A percentile compares a stretch with the other conserved stretches of the same genome.
Evolutionary conservation across 805 yeast genomes (phyloP).

Genomic region (Candida hungchunana): DNA sequence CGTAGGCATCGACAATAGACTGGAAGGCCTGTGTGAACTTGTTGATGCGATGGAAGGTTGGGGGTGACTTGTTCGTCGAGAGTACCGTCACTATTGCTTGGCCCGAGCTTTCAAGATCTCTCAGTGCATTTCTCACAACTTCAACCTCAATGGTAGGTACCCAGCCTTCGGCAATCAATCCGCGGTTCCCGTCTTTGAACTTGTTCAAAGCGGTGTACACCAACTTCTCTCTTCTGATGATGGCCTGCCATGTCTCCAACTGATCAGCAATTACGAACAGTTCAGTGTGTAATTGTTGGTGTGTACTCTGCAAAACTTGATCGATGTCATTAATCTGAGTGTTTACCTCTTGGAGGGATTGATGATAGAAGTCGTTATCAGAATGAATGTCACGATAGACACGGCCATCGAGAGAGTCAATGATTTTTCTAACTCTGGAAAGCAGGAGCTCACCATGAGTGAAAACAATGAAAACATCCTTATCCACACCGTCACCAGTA

Average conservation of each 20-base stretch:
- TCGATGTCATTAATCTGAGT: constrained; percentile 39
- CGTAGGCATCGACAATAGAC: constrained; percentile 91
- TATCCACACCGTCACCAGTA: constrained; percentile 53
- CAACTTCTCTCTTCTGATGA: constrained; percentile 74
- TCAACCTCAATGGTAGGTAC: constrained; percentile 75
- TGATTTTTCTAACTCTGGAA: constrained; percentile 70
- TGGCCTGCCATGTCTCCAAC: constrained; percentile 68
- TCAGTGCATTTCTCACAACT: constrained; percentile 59
- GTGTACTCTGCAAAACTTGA: constrained; percentile 60
- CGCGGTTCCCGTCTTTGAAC: constrained; percentile 79
- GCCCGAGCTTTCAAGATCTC: constrained; percentile 38
- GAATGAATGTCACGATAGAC: constrained; percentile 50
- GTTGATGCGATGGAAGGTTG: constrained; percentile 89
- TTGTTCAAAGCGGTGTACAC: constrained; percentile 76
- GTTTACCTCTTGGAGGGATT: constrained; percentile 24
- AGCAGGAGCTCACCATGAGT: constrained; percentile 83
- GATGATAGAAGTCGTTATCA: constrained; percentile 33
- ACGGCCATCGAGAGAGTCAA: constrained; percentile 86
- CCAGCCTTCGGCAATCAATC: constrained; percentile 96
- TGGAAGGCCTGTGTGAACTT: constrained; percentile 94
- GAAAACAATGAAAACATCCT: constrained; percentile 82
- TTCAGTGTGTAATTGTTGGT: constrained; percentile 70
- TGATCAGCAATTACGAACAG: constrained; percentile 73
- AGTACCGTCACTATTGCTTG: constrained; percentile 47
- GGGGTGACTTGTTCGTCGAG: constrained; percentile 76